These are phyloP conservation scores for Saccharomycopsis fibuligera DNA, from an alignment of 805 yeast genomes.

Conservation along the genomic window DNA sequence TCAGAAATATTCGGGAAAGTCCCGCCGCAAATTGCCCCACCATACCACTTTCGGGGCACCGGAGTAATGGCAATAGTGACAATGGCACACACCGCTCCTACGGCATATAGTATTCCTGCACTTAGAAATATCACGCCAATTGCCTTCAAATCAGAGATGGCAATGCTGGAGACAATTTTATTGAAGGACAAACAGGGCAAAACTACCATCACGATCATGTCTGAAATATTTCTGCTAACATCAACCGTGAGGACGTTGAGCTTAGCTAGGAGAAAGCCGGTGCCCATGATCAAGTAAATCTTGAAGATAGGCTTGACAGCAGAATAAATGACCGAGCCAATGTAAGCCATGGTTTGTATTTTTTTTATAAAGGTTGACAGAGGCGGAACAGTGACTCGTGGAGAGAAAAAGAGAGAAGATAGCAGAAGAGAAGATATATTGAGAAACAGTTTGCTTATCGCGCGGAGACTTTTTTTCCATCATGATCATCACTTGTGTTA, in stretches of 20 bases:
- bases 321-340: slow-evolving; percentile 67
- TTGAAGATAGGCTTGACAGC: slow-evolving; percentile 84
- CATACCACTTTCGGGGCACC: slow-evolving; percentile 67
- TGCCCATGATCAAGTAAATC: slow-evolving; percentile 61
- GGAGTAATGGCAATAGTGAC: slow-evolving; percentile 42
- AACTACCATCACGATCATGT: slow-evolving; percentile 58
- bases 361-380: too few relatives aligned
- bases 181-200: slow-evolving; percentile 73
- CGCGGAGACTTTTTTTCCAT: too few relatives aligned
- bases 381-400: too few relatives aligned
- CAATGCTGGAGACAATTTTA: slow-evolving; percentile 61
- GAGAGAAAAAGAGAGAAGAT: too few relatives aligned
- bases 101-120: slow-evolving; percentile 36
- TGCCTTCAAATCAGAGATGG: slow-evolving; percentile 60
- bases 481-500: too few relatives aligned
- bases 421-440: too few relatives aligned
- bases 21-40: slow-evolving; percentile 69
- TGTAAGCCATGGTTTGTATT: too few relatives aligned
- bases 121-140: slow-evolving; percentile 59
- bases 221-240: slow-evolving; percentile 63
- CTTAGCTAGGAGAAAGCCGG: slow-evolving; percentile 61
- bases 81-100: slow-evolving; percentile 40
- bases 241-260: slow-evolving; percentile 59
- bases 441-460: too few relatives aligned
- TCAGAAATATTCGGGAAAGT: slow-evolving; percentile 76